Base-by-base conservation (phyloP, 2,329 filamentous ascomycete species). In the Macroventuria anomochaeta region DNA sequence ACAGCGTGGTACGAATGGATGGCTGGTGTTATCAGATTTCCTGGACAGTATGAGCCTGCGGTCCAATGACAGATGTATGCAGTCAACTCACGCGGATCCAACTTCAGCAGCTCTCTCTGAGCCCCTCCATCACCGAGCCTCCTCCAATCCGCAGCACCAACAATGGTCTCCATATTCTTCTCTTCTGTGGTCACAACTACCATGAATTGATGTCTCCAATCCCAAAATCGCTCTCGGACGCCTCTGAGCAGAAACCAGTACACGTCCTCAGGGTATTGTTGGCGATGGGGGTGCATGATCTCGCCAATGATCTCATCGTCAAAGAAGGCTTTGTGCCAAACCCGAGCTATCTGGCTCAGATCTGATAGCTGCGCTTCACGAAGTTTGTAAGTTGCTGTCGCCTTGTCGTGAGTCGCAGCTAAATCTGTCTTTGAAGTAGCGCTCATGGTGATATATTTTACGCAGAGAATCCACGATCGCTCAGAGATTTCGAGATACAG, bases 241-340 rank as follows among this genome's bases (percentile, higher is more conserved):
- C 66, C 68, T 2, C 64, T 53, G 1, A 70, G 51, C 28, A 69
- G 32, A 20, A 68, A 73, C 57, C 63, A 72, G 43, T 69, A 67
- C 1, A 71, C 57, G 25, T 71, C 64, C 3, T 67, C 58, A 0
- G 70, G 70, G 23, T 66, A 61, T 10, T 67, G 11, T 2, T 68
- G 41, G 5, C 70, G 63, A 26, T 67, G 29, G 1, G 69, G 70
- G 55, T 73, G 70, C 68, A 73, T 71, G 6, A 72, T 46, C 2
- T 62, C 46, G 11, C 70, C 69, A 8, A 73, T 66, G 23, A 72
- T 61, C 28, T 70, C 66, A 49, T 73, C 70, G 32, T 72, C 61
- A 26, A 69, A 69, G 51, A 72, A 73, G 7, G 67, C 69, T 8
- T 52, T 32, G 21, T 60, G 36, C 67, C 67, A 71, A 13, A 62